Base-by-base conservation (phyloP, 177 flowering plant species). In the Tripterygium wilfordii region DNA sequence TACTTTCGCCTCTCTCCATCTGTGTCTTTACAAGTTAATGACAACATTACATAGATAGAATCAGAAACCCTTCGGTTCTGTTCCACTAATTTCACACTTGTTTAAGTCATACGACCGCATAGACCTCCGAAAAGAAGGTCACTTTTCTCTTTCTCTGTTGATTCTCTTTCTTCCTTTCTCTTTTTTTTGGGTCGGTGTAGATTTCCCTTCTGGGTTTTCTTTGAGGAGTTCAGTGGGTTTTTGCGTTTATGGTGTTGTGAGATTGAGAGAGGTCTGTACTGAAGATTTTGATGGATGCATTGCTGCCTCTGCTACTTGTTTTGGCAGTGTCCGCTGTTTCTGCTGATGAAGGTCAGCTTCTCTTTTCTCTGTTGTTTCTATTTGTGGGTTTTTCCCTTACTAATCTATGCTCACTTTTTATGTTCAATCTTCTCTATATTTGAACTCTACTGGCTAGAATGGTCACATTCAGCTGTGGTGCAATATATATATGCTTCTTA, bases 311-410 rank as follows among this genome's bases (percentile, higher is more conserved):
- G 32, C 49, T 75, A 38, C 51, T 70, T 18, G 47, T 76, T 8
- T 56, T 70, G 14, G 42, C 58, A 16, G 50, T 53, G 6, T 63
- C 65, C 41, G 51, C 50, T 44, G 71, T 56, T 50, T 36, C 47
- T 48, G 76, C 71, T 47, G 69, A 56, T 56, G 68, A 67, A 55
- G 76, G 78, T 76, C 28, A 51, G 75, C 38, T 56, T 56, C 24
- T 46, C 10, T 50, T 27, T 49, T 0, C 12, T 37, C 10, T 26
- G 23, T 1, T 40, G 21, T 19, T 36, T 33, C 15, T 48, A 5
- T 10, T 44, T 17, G 5, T 40, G 28, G 25, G 30, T 20, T 36
- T 27, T 1, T 36, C 16, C 9, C 14, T 25, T 23, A 3, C 5
- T 40, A 6, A 20, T 20, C 45, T 19, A 36, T 12, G 0, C 35